Percentiles rank a stretch among this genome's conserved stretches.
Conservation (phyloP, 306 rosid species). For the Sicyos edulis region DNA sequence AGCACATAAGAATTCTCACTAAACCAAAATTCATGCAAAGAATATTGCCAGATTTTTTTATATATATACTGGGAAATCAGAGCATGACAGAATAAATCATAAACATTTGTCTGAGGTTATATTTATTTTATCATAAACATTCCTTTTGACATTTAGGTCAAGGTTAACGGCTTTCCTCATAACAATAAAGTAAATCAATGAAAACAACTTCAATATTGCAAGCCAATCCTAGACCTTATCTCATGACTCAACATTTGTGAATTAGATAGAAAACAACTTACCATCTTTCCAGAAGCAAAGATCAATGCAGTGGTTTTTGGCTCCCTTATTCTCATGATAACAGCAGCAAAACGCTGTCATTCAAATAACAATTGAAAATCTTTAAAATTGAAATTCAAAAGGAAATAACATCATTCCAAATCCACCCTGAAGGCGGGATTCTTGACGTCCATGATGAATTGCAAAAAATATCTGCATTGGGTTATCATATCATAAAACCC, state of each 20-base stretch:
- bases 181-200: not conserved
- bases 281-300: constrained; percentile 97
- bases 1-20: not conserved
- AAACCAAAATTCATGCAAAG: not conserved
- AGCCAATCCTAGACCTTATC: not conserved
- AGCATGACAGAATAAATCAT: not conserved
- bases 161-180: not conserved
- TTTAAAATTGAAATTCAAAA: constrained; percentile 9
- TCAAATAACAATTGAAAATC: not conserved
- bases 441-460: constrained; percentile 2
- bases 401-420: not conserved
- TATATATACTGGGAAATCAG: too few relatives aligned
- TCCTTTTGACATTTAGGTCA: too few relatives aligned
- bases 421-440: constrained; percentile 2
- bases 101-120: not conserved
- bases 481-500: not conserved
- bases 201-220: constrained; percentile 1
- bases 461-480: not conserved
- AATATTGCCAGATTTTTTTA: not conserved
- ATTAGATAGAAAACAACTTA: constrained; percentile 27
- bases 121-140: too few relatives aligned
- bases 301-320: constrained; percentile 93
- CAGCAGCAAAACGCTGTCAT: constrained; percentile 92
- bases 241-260: not conserved
- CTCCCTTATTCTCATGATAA: constrained; percentile 96